A percentile compares a stretch with the other conserved stretches of the same genome.
phyloP scores from a whole-genome alignment of 2,329 filamentous ascomycete genomes.

The Fusarium chlamydosporum region DNA sequence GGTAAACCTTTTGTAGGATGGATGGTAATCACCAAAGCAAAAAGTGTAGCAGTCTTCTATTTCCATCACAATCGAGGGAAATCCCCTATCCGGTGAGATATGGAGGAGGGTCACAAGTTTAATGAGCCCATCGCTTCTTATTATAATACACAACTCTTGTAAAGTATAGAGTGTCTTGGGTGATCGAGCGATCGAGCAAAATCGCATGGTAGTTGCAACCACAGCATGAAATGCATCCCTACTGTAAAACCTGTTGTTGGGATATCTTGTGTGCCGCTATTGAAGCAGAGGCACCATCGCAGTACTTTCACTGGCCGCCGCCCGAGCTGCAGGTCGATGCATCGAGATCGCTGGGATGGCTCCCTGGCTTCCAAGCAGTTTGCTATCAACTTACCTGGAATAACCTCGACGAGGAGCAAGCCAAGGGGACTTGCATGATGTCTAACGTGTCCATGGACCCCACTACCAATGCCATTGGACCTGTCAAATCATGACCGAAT shows the following conservation, averaged over 20 bases:
- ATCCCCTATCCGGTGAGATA: neutral
- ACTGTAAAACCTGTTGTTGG: constrained; percentile 5
- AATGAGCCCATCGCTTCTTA: constrained; percentile 33
- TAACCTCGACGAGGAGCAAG: neutral
- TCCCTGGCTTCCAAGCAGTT: neutral
- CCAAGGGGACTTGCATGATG: neutral
- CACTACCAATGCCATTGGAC: neutral
- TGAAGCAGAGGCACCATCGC: neutral
- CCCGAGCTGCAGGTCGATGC: neutral
- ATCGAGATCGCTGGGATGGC: constrained; percentile 14
- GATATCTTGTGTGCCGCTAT: constrained; percentile 17
- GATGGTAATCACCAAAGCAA: neutral
- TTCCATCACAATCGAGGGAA: neutral
- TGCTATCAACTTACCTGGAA: constrained; percentile 6
- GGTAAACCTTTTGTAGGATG: neutral
- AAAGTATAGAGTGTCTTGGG: constrained; percentile 27
- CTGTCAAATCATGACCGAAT: neutral
- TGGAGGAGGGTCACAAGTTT: constrained; percentile 24
- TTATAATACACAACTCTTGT: constrained; percentile 7
- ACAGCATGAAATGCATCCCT: constrained; percentile 20
- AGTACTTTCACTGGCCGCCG: constrained; percentile 12
- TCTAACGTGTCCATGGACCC: neutral
- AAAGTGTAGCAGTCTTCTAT: neutral
- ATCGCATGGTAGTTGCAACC: constrained; percentile 30
- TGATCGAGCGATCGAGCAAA: constrained; percentile 28